Evolutionary conservation across 192 early-diverging fungal genomes (phyloP), one percentile per base, ranked within the genome.

Genomic region (Chytriomyces sp.): DNA sequence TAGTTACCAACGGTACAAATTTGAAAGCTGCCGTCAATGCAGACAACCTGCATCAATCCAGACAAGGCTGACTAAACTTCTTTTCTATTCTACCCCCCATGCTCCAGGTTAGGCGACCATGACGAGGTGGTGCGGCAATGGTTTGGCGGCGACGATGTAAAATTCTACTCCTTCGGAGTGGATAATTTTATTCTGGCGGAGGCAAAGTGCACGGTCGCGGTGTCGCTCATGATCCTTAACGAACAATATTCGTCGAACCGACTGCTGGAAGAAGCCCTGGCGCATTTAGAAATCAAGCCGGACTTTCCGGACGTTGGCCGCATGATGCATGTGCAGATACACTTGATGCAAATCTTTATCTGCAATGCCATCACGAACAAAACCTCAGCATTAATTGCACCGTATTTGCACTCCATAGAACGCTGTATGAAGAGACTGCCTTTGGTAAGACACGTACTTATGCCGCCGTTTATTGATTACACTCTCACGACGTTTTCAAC

Each of bases 151-250:
- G 45, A 44, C 16, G 66, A 67, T 10, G 11, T n/a, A 0, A 43
- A 47, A 43, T 47, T 45, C 66, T 67, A 67, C 23, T 28, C 18
- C 28, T 45, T 45, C 13, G 16, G 16, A n/a, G 45, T 47, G 2
- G 11, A 46, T 46, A 28, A 28, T 10, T 67, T 67, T 45, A 45
- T 67, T 46, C 66, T 67, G 18, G 66, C 66, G 2, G 66, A 67
- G 46, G 26, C 43, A 16, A 47, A 43, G 46, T 45, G 28, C 66
- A 46, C 44, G 11, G 45, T 67, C 46, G 66, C 66, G 8, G 45
- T n/a, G 9, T 67, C 66, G 16, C 23, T 67, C 7, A 45, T 23
- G 11, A 43, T 28, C 11, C 23, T 67, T 4, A 67, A 67, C 66
- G 45, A 67, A 11, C 20, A 45, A 45, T 28, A 67, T 7, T 45